phyloP scores from a whole-genome alignment of 177 flowering plant species.

The Vitis hybrid region DNA sequence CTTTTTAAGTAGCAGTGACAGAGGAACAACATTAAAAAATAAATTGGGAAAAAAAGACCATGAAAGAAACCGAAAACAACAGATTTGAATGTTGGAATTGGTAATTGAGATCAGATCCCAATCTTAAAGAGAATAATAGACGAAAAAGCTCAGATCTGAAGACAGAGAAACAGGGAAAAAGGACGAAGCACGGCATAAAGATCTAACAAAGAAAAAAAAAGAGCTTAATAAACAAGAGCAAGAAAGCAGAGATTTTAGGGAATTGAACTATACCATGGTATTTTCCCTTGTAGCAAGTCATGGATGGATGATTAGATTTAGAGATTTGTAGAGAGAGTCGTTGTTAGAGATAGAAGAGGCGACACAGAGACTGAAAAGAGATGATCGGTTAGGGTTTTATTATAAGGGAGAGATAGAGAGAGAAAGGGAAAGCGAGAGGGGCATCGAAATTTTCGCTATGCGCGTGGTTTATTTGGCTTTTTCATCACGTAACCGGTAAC shows the following conservation, averaged over 20 bases:
- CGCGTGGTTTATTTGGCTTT: background rate
- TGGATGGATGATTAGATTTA: background rate
- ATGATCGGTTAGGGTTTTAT: background rate
- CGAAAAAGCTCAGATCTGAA: too few species aligned
- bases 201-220: background rate
- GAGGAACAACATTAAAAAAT: too few species aligned
- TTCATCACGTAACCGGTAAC: slow-evolving; percentile 1
- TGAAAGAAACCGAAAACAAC: too few species aligned
- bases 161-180: too few species aligned
- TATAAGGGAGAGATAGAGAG: too few species aligned
- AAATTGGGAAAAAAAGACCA: too few species aligned
- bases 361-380: background rate
- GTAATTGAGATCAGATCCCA: too few species aligned
- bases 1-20: too few species aligned
- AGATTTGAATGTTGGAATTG: too few species aligned
- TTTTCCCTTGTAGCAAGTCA: slow-evolving; percentile 18
- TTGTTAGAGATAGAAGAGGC: background rate
- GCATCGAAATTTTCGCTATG: background rate
- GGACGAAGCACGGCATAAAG: too few species aligned
- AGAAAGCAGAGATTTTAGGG: too few species aligned
- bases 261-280: slow-evolving; percentile 8
- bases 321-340: background rate
- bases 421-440: background rate
- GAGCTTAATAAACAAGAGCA: background rate
- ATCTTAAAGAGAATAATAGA: too few species aligned